Conservation (phyloP, 1,139 yeast genomes). For the Taphrina deformans region DNA sequence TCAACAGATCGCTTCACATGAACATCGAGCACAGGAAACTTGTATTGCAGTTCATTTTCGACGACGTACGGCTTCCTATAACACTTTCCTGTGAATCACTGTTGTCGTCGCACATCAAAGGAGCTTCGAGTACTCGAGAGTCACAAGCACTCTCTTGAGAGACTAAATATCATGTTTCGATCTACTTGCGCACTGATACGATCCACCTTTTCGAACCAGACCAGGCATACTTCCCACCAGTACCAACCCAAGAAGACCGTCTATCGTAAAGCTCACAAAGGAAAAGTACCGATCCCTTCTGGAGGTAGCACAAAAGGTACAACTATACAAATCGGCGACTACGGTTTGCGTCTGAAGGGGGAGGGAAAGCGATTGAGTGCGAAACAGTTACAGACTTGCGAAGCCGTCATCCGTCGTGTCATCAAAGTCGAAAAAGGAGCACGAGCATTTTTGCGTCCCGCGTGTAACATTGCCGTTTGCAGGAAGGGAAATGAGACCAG, state of each 20-base stretch:
- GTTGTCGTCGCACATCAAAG: too few species aligned
- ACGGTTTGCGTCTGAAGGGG: conserved; percentile 81
- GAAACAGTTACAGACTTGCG: conserved; percentile 87
- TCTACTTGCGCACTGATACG: conserved; percentile 19
- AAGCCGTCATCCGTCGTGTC: conserved; percentile 77
- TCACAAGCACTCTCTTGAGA: too few species aligned
- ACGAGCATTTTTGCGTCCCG: conserved; percentile 72
- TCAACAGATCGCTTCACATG: too few species aligned
- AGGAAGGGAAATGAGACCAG: conserved; percentile 97
- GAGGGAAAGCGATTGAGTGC: conserved; percentile 89
- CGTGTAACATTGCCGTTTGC: conserved; percentile 86
- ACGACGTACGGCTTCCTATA: too few species aligned
- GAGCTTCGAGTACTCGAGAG: too few species aligned
- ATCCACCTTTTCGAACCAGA: conserved; percentile 21
- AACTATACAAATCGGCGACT: conserved; percentile 72
- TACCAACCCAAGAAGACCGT: conserved; percentile 65
- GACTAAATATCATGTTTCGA: conserved; percentile 4
- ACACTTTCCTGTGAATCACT: too few species aligned
- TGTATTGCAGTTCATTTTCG: too few species aligned
- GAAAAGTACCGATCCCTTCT: conserved; percentile 88
- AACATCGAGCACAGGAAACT: background rate
- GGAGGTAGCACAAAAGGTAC: conserved; percentile 95
- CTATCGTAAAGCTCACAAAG: conserved; percentile 83
- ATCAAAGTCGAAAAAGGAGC: conserved; percentile 56
- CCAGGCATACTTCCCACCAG: conserved; percentile 34